A percentile compares a stretch with the other conserved stretches of the same genome.
Conservation (phyloP, 257 asterid genomes). For the Striga asiatica region DNA sequence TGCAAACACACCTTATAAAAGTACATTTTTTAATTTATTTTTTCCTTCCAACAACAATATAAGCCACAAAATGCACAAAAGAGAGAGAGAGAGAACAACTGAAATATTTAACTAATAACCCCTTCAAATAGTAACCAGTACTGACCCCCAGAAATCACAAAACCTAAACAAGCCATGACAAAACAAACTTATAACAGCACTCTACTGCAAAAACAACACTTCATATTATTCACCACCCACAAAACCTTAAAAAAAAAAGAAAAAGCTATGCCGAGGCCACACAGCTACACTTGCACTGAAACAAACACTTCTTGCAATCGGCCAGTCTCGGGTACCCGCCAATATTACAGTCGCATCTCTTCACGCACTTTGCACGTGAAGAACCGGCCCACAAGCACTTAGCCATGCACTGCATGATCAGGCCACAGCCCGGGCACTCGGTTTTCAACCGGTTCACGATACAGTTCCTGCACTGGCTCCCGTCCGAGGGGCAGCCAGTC, state of each 20-base stretch:
- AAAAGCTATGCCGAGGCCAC: constrained; percentile 15
- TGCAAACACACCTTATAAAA: too few relatives aligned
- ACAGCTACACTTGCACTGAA: constrained; percentile 60
- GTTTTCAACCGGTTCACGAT: constrained; percentile 35
- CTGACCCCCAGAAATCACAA: too few relatives aligned
- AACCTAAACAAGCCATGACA: too few relatives aligned
- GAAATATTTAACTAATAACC: too few relatives aligned
- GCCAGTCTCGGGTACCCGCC: constrained; percentile 41
- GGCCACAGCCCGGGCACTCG: constrained; percentile 59
- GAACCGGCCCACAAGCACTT: constrained; percentile 58
- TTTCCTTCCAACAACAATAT: too few relatives aligned
- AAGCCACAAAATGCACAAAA: too few relatives aligned
- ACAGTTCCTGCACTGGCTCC: constrained; percentile 49
- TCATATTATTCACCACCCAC: not conserved
- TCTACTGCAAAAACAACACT: not conserved
- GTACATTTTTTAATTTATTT: too few relatives aligned
- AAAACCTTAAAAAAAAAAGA: not conserved
- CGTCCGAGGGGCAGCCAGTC: constrained; percentile 40
- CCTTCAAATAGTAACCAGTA: too few relatives aligned
- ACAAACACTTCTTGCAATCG: constrained; percentile 67
- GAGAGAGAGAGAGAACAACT: too few relatives aligned
- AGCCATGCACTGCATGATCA: constrained; percentile 67
- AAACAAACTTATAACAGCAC: not conserved
- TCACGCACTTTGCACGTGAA: constrained; percentile 33
- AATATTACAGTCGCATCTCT: constrained; percentile 67